Percentiles rank a stretch among this genome's conserved stretches.
Conservation (phyloP, 108 stramenopile genomes). For the Nannochloropsis gaditana region DNA sequence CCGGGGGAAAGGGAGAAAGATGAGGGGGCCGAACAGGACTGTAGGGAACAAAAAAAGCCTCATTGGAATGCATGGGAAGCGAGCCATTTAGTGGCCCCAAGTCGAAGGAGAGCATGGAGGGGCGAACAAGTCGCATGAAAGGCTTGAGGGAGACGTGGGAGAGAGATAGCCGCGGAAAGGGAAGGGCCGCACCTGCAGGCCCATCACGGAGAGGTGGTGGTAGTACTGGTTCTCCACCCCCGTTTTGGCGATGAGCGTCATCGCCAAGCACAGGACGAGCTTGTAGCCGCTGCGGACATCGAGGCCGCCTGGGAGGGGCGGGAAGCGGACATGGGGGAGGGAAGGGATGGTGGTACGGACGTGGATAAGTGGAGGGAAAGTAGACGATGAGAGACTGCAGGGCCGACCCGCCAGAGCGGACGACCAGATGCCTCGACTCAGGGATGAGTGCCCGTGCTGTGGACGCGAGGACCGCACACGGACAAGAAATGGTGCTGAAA, state of each 20-base stretch:
- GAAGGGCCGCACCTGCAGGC: conserved; percentile 61
- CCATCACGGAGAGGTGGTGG: conserved; percentile 64
- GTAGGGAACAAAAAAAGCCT: not conserved
- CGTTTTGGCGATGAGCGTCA: conserved; percentile 61
- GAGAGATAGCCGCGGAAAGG: no score
- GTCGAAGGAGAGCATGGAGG: not conserved
- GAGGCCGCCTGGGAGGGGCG: conserved; percentile 27
- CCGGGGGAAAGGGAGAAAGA: not conserved
- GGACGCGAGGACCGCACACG: not conserved
- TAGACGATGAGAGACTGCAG: not conserved
- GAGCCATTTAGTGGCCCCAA: not conserved
- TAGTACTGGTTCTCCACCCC: conserved; percentile 79
- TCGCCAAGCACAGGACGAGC: conserved; percentile 33
- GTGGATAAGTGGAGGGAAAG: not conserved
- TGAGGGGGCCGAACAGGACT: not conserved
- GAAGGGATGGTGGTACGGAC: not conserved
- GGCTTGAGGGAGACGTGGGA: conserved; percentile 2
- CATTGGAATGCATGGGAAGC: conserved; percentile 11
- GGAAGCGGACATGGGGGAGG: conserved; percentile 13
- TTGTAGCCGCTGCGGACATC: conserved; percentile 30
- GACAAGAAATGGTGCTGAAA: conserved; percentile 13
- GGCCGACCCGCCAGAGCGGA: not conserved
- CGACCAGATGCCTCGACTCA: not conserved
- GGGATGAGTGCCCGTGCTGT: not conserved
- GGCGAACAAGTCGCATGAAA: not conserved